Percentiles rank a stretch among this genome's conserved stretches.
Evolutionary conservation across 1,284 basidiomycete genomes (phyloP).

Genomic region (Pyrrhoderma noxium): DNA sequence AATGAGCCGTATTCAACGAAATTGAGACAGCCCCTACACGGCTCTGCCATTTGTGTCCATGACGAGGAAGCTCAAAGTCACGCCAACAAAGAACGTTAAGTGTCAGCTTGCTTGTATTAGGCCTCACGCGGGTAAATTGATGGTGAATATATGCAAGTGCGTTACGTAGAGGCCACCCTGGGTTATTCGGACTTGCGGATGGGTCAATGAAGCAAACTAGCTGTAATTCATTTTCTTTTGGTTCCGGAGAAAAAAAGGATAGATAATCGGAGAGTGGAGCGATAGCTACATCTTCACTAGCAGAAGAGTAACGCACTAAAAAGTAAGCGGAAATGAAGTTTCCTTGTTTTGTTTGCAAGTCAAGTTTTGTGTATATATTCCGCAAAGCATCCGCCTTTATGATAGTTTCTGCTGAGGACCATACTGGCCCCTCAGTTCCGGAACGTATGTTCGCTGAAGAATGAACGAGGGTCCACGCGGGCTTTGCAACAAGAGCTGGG

Average conservation of each 20-base stretch:
- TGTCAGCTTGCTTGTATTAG: too few relatives aligned
- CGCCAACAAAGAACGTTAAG: constrained; percentile 65
- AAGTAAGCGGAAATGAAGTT: constrained; percentile 51
- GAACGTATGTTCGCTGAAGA: constrained; percentile 22
- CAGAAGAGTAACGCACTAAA: constrained; percentile 32
- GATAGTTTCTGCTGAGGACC: constrained; percentile 39
- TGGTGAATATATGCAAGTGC: constrained; percentile 74
- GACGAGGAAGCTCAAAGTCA: constrained; percentile 41
- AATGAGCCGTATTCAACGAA: neutral
- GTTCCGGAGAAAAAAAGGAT: constrained; percentile 2
- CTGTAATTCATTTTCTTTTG: constrained; percentile 33
- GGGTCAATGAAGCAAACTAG: constrained; percentile 82
- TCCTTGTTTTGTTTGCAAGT: constrained; percentile 21
- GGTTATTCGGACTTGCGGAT: constrained; percentile 67
- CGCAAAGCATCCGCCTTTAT: constrained; percentile 36
- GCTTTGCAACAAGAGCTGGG: constrained; percentile 83
- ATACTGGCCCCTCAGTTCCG: constrained; percentile 28
- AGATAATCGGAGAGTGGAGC: constrained; percentile 24
- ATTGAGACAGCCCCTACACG: constrained; percentile 46
- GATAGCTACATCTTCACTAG: constrained; percentile 28
- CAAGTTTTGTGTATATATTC: constrained; percentile 43
- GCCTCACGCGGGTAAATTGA: constrained; percentile 45
- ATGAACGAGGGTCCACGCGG: constrained; percentile 74
- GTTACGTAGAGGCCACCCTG: constrained; percentile 95
- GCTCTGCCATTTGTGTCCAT: constrained; percentile 47